Evolutionary conservation across 495 filamentous ascomycete genomes (phyloP).

Genomic region (Hyaloscypha variabilis): DNA sequence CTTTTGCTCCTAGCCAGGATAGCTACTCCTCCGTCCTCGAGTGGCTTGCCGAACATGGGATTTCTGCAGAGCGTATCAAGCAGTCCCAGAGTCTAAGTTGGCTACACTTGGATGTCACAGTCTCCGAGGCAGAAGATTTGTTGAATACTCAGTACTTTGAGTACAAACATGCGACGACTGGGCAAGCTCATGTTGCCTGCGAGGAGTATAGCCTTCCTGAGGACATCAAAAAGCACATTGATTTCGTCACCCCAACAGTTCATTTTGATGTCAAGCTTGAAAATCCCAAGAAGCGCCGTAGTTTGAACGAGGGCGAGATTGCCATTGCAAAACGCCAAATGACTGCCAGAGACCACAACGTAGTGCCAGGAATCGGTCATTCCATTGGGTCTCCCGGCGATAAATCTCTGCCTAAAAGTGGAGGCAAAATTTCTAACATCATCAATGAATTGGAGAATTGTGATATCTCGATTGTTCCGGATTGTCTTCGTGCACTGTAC

Average conservation of each 20-base stretch:
- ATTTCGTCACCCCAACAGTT: conserved; percentile 24
- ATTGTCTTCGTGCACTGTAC: conserved; percentile 20
- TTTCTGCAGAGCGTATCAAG: conserved; percentile 14
- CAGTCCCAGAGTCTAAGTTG: conserved; percentile 20
- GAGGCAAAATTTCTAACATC: conserved; percentile 1
- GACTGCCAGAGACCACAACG: conserved; percentile 24
- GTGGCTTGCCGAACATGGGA: conserved; percentile 15
- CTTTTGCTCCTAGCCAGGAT: conserved; percentile 20
- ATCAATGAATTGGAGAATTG: conserved; percentile 19
- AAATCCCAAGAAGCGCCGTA: conserved; percentile 9
- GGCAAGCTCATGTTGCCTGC: conserved; percentile 40
- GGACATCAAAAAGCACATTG: conserved; percentile 18
- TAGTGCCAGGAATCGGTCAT: conserved; percentile 9
- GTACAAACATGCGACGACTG: conserved; percentile 49
- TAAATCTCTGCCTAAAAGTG: conserved; percentile 6
- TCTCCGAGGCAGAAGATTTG: conserved; percentile 55
- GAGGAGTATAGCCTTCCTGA: conserved; percentile 28
- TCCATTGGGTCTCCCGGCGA: conserved; percentile 12
- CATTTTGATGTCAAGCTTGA: conserved; percentile 28
- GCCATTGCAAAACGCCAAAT: conserved; percentile 2
- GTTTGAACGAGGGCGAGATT: background rate
- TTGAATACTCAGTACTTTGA: conserved; percentile 60
- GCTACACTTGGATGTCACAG: conserved; percentile 44
- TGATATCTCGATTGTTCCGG: conserved; percentile 14
- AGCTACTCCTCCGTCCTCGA: conserved; percentile 1